phyloP scores from a whole-genome alignment of 331 rosid genomes.

The Erythrophleum ivorense region DNA sequence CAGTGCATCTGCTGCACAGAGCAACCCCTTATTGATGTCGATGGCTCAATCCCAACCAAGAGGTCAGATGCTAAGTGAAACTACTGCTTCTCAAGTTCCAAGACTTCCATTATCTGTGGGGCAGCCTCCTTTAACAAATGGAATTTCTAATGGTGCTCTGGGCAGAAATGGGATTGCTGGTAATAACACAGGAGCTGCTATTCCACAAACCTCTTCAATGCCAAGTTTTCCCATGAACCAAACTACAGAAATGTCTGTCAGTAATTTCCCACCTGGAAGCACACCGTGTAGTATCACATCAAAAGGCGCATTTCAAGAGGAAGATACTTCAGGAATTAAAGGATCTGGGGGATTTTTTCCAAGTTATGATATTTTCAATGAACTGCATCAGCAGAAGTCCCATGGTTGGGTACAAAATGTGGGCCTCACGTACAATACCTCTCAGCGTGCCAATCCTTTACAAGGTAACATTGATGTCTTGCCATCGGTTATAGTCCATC shows the following conservation, averaged over 20 bases:
- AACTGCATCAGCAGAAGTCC: constrained; percentile 66
- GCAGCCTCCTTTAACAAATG: constrained; percentile 66
- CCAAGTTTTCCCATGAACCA: constrained; percentile 73
- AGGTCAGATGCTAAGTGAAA: constrained; percentile 68
- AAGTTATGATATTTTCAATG: constrained; percentile 72
- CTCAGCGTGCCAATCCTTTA: constrained; percentile 61
- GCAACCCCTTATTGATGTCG: constrained; percentile 62
- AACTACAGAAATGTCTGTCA: constrained; percentile 56
- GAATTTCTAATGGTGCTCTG: constrained; percentile 52
- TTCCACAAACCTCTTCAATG: constrained; percentile 62
- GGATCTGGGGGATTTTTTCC: constrained; percentile 51
- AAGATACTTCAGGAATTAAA: constrained; percentile 56
- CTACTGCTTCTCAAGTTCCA: constrained; percentile 52
- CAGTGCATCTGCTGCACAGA: constrained; percentile 53
- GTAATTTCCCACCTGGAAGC: constrained; percentile 66
- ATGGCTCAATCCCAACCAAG: constrained; percentile 70
- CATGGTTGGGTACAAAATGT: constrained; percentile 73
- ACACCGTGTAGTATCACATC: constrained; percentile 52
- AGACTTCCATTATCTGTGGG: constrained; percentile 61
- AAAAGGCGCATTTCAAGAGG: constrained; percentile 63
- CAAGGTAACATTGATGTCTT: constrained; percentile 61
- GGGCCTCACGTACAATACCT: constrained; percentile 59
- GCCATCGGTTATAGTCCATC: constrained; percentile 63
- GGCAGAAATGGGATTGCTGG: constrained; percentile 64
- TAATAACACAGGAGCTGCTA: constrained; percentile 54